phyloP scores from a whole-genome alignment of 2,329 filamentous ascomycete genomes.

The Periconia macrospinosa region DNA sequence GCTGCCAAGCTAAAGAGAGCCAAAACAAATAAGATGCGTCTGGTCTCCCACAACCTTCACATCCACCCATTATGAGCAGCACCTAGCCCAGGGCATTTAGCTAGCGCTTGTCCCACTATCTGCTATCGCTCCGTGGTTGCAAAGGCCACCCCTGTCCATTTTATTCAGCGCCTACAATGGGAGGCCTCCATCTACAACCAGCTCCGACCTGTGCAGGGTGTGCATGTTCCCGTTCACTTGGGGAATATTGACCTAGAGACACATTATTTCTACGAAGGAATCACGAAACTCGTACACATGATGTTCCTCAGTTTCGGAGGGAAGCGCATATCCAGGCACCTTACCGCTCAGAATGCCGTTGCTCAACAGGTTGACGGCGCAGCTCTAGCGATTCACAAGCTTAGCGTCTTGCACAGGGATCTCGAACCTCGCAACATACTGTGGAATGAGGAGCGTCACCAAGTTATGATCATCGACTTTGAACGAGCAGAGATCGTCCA shows the following conservation, averaged over 20 bases:
- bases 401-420: constrained; percentile 20
- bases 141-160: constrained; percentile 42
- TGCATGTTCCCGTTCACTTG: constrained; percentile 23
- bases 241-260: constrained; percentile 21
- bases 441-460: constrained; percentile 12
- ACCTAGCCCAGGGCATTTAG: constrained; percentile 12
- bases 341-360: constrained; percentile 11
- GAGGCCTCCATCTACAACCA: constrained; percentile 22
- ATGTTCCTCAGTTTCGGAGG: constrained; percentile 28
- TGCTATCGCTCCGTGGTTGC: constrained; percentile 33
- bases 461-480: constrained; percentile 23
- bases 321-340: constrained; percentile 9
- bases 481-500: constrained; percentile 19
- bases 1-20: constrained; percentile 12
- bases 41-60: constrained; percentile 10
- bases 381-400: constrained; percentile 11
- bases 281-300: constrained; percentile 14
- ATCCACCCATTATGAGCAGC: constrained; percentile 11
- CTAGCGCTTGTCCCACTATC: constrained; percentile 9
- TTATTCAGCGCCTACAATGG: constrained; percentile 13
- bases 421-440: constrained; percentile 20
- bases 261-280: constrained; percentile 22
- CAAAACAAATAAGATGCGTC: constrained; percentile 12
- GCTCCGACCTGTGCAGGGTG: constrained; percentile 22
- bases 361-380: constrained; percentile 7